Evolutionary conservation across 495 filamentous ascomycete genomes (phyloP).

Genomic region (Aspergillus ellipticus): DNA sequence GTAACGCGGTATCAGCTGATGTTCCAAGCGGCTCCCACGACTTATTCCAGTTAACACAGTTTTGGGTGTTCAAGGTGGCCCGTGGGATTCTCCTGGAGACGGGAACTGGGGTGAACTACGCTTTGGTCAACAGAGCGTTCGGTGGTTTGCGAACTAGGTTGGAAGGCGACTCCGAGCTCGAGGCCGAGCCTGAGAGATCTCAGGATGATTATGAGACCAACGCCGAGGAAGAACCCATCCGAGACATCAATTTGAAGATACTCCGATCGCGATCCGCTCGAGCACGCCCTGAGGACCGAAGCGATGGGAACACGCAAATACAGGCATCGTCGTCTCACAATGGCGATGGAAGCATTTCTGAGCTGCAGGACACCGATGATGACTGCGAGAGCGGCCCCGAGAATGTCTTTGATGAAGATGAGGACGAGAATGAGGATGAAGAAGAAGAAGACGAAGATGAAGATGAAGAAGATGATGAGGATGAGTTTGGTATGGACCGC

Average conservation of each 20-base stretch:
- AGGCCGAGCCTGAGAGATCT: conserved; percentile 33
- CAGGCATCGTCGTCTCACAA: background rate
- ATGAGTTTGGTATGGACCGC: conserved; percentile 27
- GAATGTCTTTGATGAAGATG: conserved; percentile 9
- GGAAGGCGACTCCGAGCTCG: conserved; percentile 33
- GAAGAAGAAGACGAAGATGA: conserved; percentile 12
- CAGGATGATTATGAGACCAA: conserved; percentile 45
- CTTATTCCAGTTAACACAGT: conserved; percentile 40
- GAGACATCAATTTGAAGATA: conserved; percentile 26
- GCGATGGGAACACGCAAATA: conserved; percentile 2
- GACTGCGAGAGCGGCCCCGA: conserved; percentile 15
- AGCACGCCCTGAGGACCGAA: background rate
- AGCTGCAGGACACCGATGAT: conserved; percentile 4
- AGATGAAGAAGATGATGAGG: conserved; percentile 19
- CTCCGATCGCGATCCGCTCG: background rate
- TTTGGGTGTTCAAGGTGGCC: conserved; percentile 62
- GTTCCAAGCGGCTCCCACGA: conserved; percentile 31
- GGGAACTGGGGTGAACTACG: conserved; percentile 54
- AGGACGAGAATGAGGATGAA: conserved; percentile 9
- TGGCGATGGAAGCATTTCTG: conserved; percentile 2
- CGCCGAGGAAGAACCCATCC: conserved; percentile 38
- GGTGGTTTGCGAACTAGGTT: conserved; percentile 48
- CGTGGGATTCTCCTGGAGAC: conserved; percentile 60
- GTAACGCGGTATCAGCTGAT: conserved; percentile 18
- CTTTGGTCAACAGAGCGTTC: conserved; percentile 60